Conservation (phyloP, 441 rosid species). For the Iberis amara region DNA sequence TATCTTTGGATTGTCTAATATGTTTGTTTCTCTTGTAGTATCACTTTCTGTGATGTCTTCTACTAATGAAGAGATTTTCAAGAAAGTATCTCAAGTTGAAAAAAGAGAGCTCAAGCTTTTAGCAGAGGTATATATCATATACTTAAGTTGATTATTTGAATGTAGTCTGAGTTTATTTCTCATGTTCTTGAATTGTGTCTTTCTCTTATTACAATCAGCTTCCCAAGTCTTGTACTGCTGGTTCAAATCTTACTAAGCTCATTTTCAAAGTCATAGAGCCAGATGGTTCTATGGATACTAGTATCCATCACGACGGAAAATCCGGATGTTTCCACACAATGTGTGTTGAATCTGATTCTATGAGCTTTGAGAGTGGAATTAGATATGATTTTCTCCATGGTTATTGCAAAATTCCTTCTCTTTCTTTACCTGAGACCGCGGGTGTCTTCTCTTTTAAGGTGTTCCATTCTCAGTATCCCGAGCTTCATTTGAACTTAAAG, state of each 20-base stretch:
- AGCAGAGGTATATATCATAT: slow-evolving; percentile 36
- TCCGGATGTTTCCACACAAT: slow-evolving; percentile 39
- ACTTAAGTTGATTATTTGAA: background rate
- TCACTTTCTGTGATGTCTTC: slow-evolving; percentile 40
- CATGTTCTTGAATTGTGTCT: no score
- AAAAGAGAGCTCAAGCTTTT: slow-evolving; percentile 46
- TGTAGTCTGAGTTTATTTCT: background rate
- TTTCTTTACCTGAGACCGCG: no score
- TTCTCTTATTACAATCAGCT: slow-evolving; percentile 31
- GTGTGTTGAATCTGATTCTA: slow-evolving; percentile 33
- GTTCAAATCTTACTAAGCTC: slow-evolving; percentile 43
- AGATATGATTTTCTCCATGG: no score
- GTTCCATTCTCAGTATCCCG: no score
- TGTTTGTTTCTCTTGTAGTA: slow-evolving; percentile 36
- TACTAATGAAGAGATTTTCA: slow-evolving; percentile 34
- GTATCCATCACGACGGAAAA: slow-evolving; percentile 44
- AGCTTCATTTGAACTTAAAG: slow-evolving; percentile 23
- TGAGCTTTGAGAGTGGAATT: slow-evolving; percentile 18
- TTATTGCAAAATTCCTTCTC: no score
- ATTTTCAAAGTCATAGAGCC: slow-evolving; percentile 45
- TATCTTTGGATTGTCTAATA: slow-evolving; percentile 1
- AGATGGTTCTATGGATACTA: slow-evolving; percentile 38
- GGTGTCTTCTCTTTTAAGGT: no score
- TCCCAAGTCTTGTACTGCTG: slow-evolving; percentile 37
- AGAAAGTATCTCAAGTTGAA: slow-evolving; percentile 39